Evolutionary conservation across 139 green algal genomes (phyloP).

Genomic region (Ulvella scutata): DNA sequence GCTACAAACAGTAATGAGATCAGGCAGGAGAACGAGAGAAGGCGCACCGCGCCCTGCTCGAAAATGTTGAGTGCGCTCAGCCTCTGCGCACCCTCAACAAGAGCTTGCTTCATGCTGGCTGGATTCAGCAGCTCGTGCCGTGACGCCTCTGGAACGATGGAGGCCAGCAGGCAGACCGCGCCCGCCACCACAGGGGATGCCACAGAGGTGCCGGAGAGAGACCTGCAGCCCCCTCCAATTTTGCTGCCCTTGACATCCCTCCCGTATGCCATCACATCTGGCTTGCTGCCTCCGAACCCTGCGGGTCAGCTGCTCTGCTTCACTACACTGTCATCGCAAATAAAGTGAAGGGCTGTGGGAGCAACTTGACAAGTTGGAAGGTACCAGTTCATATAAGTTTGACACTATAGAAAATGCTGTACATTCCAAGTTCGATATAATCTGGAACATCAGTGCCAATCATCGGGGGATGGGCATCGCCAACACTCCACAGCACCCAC

Average conservation of each 20-base stretch:
- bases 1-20: too few relatives aligned
- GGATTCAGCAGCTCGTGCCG: slow-evolving; percentile 79
- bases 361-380: too few relatives aligned
- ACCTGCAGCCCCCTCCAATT: slow-evolving; percentile 76
- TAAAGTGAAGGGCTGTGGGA: too few relatives aligned
- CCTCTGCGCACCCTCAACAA: slow-evolving; percentile 76
- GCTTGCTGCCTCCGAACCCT: slow-evolving; percentile 67
- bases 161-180: slow-evolving; percentile 79
- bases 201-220: slow-evolving; percentile 77
- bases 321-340: too few relatives aligned
- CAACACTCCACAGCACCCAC: too few relatives aligned
- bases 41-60: slow-evolving; percentile 36
- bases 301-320: too few relatives aligned
- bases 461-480: too few relatives aligned
- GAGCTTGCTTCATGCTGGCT: slow-evolving; percentile 94
- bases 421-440: too few relatives aligned
- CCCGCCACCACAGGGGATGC: slow-evolving; percentile 93
- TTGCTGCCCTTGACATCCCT: slow-evolving; percentile 80
- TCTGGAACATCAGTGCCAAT: too few relatives aligned
- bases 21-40: too few relatives aligned
- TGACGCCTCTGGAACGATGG: slow-evolving; percentile 47
- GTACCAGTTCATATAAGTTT: too few relatives aligned
- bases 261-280: slow-evolving; percentile 91
- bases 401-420: too few relatives aligned
- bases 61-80: slow-evolving; percentile 64